phyloP scores from a whole-genome alignment of 192 early-diverging fungal genomes.

The Globomyces pollinis-pini region DNA sequence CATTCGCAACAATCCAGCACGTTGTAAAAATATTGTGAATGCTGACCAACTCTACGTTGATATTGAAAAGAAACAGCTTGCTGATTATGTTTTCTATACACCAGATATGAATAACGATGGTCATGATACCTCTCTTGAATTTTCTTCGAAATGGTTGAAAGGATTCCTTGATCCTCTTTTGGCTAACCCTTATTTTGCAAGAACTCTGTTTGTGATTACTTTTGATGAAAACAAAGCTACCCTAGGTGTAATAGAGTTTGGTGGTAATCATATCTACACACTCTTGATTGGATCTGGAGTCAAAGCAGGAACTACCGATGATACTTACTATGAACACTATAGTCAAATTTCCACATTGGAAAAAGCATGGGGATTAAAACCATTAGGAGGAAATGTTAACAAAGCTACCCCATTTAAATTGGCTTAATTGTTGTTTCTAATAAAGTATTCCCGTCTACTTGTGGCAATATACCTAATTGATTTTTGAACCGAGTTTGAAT shows the following conservation, averaged over 20 bases:
- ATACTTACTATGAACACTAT: constrained; percentile 60
- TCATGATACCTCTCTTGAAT: constrained; percentile 46
- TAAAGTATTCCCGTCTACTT: constrained; percentile 34
- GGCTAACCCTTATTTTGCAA: constrained; percentile 21
- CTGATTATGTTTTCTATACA: constrained; percentile 44
- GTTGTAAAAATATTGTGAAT: constrained; percentile 51
- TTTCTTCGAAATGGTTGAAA: constrained; percentile 45
- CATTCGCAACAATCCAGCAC: constrained; percentile 26
- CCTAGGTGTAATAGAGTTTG: constrained; percentile 5
- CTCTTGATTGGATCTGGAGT: neutral
- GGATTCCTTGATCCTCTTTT: constrained; percentile 39
- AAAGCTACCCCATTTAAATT: neutral
- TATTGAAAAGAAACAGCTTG: constrained; percentile 25
- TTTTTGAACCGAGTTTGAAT: too few species aligned
- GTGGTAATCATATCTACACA: constrained; percentile 18
- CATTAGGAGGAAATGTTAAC: constrained; percentile 45
- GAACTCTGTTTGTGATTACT: constrained; percentile 31
- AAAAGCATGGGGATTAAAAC: constrained; percentile 35
- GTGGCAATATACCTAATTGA: neutral
- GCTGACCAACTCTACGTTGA: constrained; percentile 44
- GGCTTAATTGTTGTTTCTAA: constrained; percentile 36
- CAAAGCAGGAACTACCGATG: constrained; percentile 28
- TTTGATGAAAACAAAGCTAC: constrained; percentile 28
- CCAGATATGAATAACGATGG: constrained; percentile 55
- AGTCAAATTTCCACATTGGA: constrained; percentile 48